Evolutionary conservation across 768 basidiomycete genomes (phyloP).

Genomic region (Gymnopilus dilepis): DNA sequence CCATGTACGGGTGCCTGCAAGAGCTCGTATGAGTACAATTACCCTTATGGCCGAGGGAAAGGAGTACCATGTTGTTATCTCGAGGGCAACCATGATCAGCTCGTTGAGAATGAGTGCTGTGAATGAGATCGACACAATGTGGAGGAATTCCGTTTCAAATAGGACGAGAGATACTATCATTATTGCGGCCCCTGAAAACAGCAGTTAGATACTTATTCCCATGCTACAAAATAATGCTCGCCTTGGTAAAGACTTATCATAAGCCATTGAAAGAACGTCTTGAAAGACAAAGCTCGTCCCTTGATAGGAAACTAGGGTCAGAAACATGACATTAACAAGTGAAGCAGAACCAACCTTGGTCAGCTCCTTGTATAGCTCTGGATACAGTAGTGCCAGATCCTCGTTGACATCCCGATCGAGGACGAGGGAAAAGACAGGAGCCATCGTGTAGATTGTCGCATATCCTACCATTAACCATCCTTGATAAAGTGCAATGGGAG

Average conservation of each 20-base stretch:
- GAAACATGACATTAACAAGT: background rate
- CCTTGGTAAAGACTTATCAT: conserved; percentile 99
- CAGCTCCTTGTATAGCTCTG: conserved; percentile 96
- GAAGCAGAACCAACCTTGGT: conserved; percentile 71
- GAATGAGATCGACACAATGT: conserved; percentile 98
- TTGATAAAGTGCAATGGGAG: conserved; percentile 96
- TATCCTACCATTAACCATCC: conserved; percentile 98
- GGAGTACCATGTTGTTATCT: conserved; percentile 94
- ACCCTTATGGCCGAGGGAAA: background rate
- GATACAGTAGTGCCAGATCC: conserved; percentile 93
- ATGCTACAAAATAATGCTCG: conserved; percentile 30
- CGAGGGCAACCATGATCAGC: conserved; percentile 97
- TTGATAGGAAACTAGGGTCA: conserved; percentile 33
- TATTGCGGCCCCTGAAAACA: conserved; percentile 84
- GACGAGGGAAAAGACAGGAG: conserved; percentile 96
- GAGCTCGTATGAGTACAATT: background rate
- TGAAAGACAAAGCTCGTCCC: conserved; percentile 94
- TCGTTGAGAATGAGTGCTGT: conserved; percentile 96
- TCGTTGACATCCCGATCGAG: conserved; percentile 96
- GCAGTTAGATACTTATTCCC: background rate
- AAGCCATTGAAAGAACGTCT: conserved; percentile 98
- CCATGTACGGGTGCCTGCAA: conserved; percentile 92
- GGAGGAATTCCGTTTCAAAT: conserved; percentile 96
- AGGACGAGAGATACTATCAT: conserved; percentile 97
- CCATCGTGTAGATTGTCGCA: conserved; percentile 97